A percentile compares a stretch with the other conserved stretches of the same genome.
phyloP scores from a whole-genome alignment of 805 yeast species.

The Schwanniomyces polymorphus region DNA sequence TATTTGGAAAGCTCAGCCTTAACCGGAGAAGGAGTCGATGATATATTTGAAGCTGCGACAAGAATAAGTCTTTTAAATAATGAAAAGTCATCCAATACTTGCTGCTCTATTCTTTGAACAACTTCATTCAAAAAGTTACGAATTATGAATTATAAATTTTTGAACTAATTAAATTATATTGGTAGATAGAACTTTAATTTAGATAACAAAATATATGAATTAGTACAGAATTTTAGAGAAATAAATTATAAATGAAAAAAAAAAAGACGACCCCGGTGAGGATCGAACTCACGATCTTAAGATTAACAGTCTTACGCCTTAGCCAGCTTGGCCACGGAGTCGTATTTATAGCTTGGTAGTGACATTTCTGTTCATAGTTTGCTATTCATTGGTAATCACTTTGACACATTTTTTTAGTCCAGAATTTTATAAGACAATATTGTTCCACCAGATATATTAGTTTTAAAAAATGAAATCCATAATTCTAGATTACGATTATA shows the following conservation, averaged over 20 bases:
- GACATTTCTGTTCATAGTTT: neutral
- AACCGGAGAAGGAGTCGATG: conserved; percentile 94
- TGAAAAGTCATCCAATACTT: conserved; percentile 25
- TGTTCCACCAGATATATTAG: too few species aligned
- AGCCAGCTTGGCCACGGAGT: conserved; percentile 12
- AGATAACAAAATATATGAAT: neutral
- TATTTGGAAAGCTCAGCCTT: conserved; percentile 89
- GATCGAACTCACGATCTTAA: conserved; percentile 15
- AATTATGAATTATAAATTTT: neutral
- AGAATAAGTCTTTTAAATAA: conserved; percentile 65
- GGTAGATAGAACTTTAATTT: neutral
- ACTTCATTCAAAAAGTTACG: neutral
- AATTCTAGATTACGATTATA: too few species aligned
- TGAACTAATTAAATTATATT: too few species aligned
- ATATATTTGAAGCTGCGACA: conserved; percentile 88
- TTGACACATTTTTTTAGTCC: too few species aligned
- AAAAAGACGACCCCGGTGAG: conserved; percentile 13
- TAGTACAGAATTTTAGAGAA: neutral
- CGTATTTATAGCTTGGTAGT: neutral
- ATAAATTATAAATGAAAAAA: neutral
- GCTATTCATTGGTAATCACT: too few species aligned
- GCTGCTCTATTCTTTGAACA: conserved; percentile 29
- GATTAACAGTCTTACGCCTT: conserved; percentile 11
- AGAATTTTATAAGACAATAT: too few species aligned
- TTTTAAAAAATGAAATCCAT: too few species aligned